Conservation (phyloP, 257 asterid species). For the Leonotis leonurus region DNA sequence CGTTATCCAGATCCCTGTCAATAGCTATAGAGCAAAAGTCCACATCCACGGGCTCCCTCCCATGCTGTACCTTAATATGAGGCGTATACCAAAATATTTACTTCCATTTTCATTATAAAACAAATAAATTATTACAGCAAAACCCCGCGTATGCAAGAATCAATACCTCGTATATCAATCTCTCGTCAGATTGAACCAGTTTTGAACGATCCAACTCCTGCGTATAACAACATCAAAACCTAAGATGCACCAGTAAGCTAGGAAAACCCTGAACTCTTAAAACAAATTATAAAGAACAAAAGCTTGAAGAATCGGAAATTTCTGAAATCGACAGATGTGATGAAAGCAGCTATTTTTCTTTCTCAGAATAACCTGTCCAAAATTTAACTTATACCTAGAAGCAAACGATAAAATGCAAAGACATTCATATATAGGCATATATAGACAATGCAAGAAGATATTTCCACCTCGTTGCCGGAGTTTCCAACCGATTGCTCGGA, state of each 20-base stretch:
- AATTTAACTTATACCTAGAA: background rate
- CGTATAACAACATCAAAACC: background rate
- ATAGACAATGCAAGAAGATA: conserved; percentile 28
- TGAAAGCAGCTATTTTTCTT: conserved; percentile 9
- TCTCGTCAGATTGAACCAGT: conserved; percentile 72
- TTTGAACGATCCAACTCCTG: conserved; percentile 62
- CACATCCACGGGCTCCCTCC: conserved; percentile 65
- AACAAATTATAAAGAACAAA: background rate
- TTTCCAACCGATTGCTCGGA: conserved; percentile 61
- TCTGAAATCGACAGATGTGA: background rate
- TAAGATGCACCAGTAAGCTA: background rate
- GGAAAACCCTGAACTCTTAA: background rate
- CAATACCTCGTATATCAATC: conserved; percentile 72
- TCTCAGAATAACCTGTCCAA: background rate
- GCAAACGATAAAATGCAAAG: background rate
- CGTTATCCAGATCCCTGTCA: conserved; percentile 50
- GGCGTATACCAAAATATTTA: conserved; percentile 24
- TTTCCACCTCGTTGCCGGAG: conserved; percentile 56
- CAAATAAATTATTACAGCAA: background rate
- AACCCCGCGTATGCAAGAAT: background rate
- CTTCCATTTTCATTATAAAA: conserved; percentile 14
- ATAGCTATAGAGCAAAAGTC: conserved; percentile 59
- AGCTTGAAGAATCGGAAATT: background rate
- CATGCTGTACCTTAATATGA: conserved; percentile 69
- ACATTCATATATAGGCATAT: background rate